Evolutionary conservation across 768 basidiomycete species (phyloP).

Genomic region (Auriculariales sp.): DNA sequence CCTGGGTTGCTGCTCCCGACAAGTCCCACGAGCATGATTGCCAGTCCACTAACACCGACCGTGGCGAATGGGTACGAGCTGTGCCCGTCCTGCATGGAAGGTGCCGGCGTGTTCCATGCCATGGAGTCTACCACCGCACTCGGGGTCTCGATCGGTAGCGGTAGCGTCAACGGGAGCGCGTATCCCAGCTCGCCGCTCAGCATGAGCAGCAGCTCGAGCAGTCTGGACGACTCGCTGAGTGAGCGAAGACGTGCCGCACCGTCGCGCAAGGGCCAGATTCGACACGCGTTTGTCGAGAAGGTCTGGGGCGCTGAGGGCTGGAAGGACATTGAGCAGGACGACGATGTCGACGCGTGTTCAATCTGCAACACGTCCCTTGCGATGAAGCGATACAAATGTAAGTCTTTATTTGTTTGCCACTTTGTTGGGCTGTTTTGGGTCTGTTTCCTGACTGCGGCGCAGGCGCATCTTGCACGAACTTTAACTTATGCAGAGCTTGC

Average conservation of each 20-base stretch:
- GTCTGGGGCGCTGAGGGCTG: conserved; percentile 74
- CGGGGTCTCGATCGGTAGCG: conserved; percentile 15
- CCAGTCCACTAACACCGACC: conserved; percentile 1
- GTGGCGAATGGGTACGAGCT: conserved; percentile 56
- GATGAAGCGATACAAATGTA: conserved; percentile 67
- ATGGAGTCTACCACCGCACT: conserved; percentile 41
- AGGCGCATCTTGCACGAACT: conserved; percentile 54
- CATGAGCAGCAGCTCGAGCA: conserved; percentile 17
- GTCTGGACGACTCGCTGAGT: conserved; percentile 37
- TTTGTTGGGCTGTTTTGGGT: too few species aligned
- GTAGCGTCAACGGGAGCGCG: background rate
- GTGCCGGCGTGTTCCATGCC: conserved; percentile 65
- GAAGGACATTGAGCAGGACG: conserved; percentile 80
- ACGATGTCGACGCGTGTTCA: conserved; percentile 52
- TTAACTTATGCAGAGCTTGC: conserved; percentile 70
- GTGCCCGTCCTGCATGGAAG: conserved; percentile 66
- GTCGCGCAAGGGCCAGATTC: conserved; percentile 53
- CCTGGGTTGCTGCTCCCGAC: background rate
- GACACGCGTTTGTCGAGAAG: conserved; percentile 80
- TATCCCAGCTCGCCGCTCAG: conserved; percentile 21
- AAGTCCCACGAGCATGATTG: background rate
- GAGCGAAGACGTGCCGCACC: conserved; percentile 56
- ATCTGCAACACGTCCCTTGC: conserved; percentile 56
- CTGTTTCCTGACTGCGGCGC: background rate
- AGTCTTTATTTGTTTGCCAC: too few species aligned